Percentiles rank a stretch among this genome's conserved stretches.
These are phyloP conservation scores for Tetrahymena malaccensis DNA, from an alignment of 73 alveolate genomes.

Conservation along the genomic window DNA sequence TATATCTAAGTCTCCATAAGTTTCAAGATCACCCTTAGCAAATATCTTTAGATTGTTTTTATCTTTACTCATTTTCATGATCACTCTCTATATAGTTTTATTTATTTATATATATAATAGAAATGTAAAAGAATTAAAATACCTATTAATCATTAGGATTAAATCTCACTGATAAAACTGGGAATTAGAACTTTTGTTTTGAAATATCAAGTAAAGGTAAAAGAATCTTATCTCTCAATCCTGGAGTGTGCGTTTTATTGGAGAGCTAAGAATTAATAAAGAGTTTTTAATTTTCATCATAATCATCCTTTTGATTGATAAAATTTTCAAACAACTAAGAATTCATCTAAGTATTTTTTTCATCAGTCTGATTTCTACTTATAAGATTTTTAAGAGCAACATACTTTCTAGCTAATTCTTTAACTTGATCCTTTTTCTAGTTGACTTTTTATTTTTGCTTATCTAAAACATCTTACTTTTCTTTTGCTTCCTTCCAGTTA, in stretches of 20 bases:
- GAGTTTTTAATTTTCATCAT: neutral
- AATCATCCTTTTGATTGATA: neutral
- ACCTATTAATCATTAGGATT: neutral
- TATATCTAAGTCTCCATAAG: neutral
- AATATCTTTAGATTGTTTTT: neutral
- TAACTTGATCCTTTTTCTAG: neutral
- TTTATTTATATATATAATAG: too few relatives aligned
- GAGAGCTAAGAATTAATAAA: neutral
- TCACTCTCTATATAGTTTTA: neutral
- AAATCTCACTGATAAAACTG: neutral
- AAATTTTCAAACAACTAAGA: neutral
- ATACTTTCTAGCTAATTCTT: neutral
- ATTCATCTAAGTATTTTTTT: neutral
- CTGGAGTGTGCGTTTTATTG: neutral
- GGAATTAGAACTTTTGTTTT: neutral
- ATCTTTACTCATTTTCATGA: neutral
- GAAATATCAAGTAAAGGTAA: neutral
- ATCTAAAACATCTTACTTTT: neutral
- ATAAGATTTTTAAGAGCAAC: neutral
- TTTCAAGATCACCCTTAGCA: neutral
- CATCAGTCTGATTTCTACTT: neutral
- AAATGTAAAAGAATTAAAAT: neutral
- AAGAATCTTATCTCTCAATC: neutral
- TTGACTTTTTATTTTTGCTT: neutral
- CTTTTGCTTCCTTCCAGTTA: neutral